Evolutionary conservation across 1,284 basidiomycete genomes (phyloP).

Genomic region (Termitomyces sp.): DNA sequence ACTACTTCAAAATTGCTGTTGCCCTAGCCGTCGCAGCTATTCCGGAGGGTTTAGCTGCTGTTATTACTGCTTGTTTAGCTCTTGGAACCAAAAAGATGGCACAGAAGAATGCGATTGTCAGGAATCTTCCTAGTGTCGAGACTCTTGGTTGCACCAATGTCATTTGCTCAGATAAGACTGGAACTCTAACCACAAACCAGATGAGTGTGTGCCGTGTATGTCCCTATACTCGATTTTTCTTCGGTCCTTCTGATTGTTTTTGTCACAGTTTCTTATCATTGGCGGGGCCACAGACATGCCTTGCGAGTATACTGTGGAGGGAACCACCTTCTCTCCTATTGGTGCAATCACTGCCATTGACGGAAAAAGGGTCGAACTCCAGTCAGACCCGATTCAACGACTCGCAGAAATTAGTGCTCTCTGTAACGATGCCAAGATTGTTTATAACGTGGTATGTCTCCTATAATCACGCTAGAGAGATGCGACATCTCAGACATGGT

Average conservation of each 20-base stretch:
- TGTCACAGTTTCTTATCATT: slow-evolving; percentile 67
- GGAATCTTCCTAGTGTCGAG: slow-evolving; percentile 94
- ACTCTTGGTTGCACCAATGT: slow-evolving; percentile 95
- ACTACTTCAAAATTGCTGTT: slow-evolving; percentile 98
- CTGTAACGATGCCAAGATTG: slow-evolving; percentile 89
- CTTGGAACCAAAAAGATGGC: slow-evolving; percentile 98
- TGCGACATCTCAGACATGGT: slow-evolving; percentile 10
- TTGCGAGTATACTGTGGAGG: slow-evolving; percentile 78
- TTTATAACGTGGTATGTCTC: slow-evolving; percentile 71
- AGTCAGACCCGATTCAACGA: slow-evolving; percentile 71
- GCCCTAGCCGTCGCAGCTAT: slow-evolving; percentile 95
- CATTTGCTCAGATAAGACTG: slow-evolving; percentile 97
- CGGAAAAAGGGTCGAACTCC: slow-evolving; percentile 59
- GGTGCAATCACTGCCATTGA: slow-evolving; percentile 67
- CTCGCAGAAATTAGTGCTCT: slow-evolving; percentile 86
- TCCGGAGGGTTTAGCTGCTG: slow-evolving; percentile 91
- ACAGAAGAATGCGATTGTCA: slow-evolving; percentile 93
- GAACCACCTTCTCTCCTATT: slow-evolving; percentile 83
- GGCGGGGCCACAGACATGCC: slow-evolving; percentile 49
- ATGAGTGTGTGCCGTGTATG: slow-evolving; percentile 87
- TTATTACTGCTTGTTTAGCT: slow-evolving; percentile 94
- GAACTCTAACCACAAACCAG: slow-evolving; percentile 92
- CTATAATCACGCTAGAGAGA: neutral
- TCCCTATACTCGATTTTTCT: slow-evolving; percentile 40
- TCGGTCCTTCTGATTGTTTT: slow-evolving; percentile 19